A percentile compares a stretch with the other conserved stretches of the same genome.
phyloP scores from a whole-genome alignment of 2,329 filamentous ascomycete genomes.

The Aspergillus pseudoterreus region DNA sequence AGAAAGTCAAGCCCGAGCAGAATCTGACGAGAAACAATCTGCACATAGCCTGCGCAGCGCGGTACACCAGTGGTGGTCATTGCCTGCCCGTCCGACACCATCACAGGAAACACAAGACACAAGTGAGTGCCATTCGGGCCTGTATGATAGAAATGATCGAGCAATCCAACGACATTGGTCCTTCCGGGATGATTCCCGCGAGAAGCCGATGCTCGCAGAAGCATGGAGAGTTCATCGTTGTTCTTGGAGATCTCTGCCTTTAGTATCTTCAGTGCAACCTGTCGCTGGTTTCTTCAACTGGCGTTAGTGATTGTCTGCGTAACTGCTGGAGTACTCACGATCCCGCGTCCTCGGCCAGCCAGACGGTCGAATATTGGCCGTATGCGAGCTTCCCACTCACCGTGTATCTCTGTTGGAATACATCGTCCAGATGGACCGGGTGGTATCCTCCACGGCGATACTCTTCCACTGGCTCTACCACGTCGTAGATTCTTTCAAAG shows the following conservation, averaged over 20 bases:
- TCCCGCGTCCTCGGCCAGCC: conserved; percentile 18
- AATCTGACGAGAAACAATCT: conserved; percentile 21
- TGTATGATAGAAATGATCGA: conserved; percentile 22
- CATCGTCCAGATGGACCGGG: conserved; percentile 22
- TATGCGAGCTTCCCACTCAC: conserved; percentile 17
- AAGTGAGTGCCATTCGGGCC: conserved; percentile 21
- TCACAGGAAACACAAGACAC: conserved; percentile 24
- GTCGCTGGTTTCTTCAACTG: conserved; percentile 9
- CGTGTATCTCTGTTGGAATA: conserved; percentile 17
- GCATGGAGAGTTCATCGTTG: conserved; percentile 18
- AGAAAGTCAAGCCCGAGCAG: conserved; percentile 25
- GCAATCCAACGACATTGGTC: conserved; percentile 16
- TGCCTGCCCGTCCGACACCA: conserved; percentile 19
- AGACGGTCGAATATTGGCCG: conserved; percentile 23
- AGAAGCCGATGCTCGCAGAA: conserved; percentile 10
- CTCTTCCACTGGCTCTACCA: conserved; percentile 22
- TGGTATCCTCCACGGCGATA: conserved; percentile 24
- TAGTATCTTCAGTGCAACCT: conserved; percentile 23
- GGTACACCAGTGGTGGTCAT: conserved; percentile 14
- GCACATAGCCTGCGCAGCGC: conserved; percentile 13
- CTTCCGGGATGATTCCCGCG: conserved; percentile 15
- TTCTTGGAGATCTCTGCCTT: conserved; percentile 19
- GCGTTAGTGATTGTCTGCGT: too few species aligned
- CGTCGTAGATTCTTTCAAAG: conserved; percentile 19
- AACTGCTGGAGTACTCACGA: conserved; percentile 1